phyloP scores from a whole-genome alignment of 441 rosid genomes.

The Erodium chrysanthum region DNA sequence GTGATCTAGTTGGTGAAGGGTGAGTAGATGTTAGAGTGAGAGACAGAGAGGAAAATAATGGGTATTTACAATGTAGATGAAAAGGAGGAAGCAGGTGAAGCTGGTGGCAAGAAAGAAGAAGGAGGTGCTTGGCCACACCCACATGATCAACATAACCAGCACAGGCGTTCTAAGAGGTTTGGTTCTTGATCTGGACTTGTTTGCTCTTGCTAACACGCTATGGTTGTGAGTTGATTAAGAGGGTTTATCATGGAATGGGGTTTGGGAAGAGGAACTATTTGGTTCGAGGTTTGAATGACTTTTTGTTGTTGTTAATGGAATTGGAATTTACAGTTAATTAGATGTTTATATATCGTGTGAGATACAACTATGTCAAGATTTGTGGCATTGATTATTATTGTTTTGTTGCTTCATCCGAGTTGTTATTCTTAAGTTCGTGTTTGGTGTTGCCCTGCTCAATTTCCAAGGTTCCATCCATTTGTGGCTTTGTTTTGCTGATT shows the following conservation, averaged over 20 bases:
- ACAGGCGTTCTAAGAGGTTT: conserved; percentile 72
- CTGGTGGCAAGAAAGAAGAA: conserved; percentile 22
- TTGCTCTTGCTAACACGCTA: background rate
- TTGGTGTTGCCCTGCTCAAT: too few species aligned
- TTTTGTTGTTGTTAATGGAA: background rate
- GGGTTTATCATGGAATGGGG: background rate
- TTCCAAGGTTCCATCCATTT: too few species aligned
- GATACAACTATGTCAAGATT: background rate
- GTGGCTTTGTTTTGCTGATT: background rate
- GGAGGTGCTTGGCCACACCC: conserved; percentile 27
- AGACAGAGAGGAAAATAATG: conserved; percentile 28
- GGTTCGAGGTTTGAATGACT: background rate
- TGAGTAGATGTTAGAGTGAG: conserved; percentile 11
- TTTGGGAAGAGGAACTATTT: background rate
- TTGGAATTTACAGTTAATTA: background rate
- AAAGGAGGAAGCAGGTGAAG: conserved; percentile 15
- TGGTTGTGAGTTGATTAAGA: background rate
- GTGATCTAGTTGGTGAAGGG: background rate
- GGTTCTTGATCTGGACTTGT: background rate
- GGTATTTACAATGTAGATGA: conserved; percentile 26
- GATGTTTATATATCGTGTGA: background rate
- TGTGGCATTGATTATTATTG: background rate
- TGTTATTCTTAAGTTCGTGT: too few species aligned
- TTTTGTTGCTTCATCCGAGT: too few species aligned
- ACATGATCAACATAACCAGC: conserved; percentile 30